Evolutionary conservation across 129 eudicot genomes (phyloP).

Genomic region (Tagetes erecta): DNA sequence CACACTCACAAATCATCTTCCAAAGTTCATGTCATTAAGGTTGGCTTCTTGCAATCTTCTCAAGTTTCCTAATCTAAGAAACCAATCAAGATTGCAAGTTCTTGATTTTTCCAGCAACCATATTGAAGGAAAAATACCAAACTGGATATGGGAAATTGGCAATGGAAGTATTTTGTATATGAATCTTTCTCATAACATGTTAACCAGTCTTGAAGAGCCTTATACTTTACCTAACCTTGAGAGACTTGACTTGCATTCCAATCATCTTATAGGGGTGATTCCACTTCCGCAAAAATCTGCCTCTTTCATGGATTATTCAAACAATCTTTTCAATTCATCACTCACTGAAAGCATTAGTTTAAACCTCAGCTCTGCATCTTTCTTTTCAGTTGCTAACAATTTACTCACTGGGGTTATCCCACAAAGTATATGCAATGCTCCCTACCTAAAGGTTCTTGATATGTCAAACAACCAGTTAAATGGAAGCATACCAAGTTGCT

Average conservation of each 20-base stretch:
- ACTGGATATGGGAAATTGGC: slow-evolving; percentile 52
- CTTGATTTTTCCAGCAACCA: slow-evolving; percentile 64
- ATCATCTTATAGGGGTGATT: slow-evolving; percentile 44
- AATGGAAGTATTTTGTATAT: slow-evolving; percentile 12
- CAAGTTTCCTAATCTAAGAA: slow-evolving; percentile 41
- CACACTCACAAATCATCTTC: slow-evolving; percentile 22
- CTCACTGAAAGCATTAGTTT: slow-evolving; percentile 28
- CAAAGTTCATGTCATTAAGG: slow-evolving; percentile 33
- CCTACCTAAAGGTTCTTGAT: slow-evolving; percentile 36
- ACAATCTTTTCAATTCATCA: slow-evolving; percentile 43
- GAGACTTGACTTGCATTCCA: slow-evolving; percentile 53
- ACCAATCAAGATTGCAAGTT: slow-evolving; percentile 28
- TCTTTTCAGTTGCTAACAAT: slow-evolving; percentile 48
- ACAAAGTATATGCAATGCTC: slow-evolving; percentile 39
- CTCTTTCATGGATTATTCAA: slow-evolving; percentile 40
- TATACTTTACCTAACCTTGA: background rate
- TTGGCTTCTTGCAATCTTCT: slow-evolving; percentile 58
- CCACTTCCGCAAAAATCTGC: slow-evolving; percentile 37
- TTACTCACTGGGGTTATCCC: slow-evolving; percentile 43
- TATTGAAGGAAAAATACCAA: slow-evolving; percentile 58
- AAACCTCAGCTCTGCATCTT: background rate
- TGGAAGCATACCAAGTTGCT: slow-evolving; percentile 46
- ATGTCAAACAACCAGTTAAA: slow-evolving; percentile 37
- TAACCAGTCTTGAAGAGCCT: slow-evolving; percentile 39
- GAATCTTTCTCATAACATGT: slow-evolving; percentile 54